Conservation (phyloP, 768 basidiomycete species). For the Cytidiella melzeri region DNA sequence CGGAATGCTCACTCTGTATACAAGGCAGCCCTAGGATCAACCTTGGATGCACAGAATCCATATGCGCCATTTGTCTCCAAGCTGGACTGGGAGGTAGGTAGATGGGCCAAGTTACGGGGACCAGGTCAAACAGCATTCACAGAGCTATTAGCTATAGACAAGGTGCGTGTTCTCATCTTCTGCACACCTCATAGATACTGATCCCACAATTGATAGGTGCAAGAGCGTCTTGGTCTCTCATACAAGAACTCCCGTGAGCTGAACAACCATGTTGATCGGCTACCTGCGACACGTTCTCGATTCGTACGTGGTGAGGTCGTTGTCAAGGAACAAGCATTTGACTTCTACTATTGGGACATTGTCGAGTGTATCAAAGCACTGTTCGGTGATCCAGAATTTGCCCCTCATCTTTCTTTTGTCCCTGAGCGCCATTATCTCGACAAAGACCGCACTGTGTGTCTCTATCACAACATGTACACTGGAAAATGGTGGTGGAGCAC, state of each 20-base stretch:
- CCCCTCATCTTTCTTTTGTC: too few relatives aligned
- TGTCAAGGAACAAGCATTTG: constrained; percentile 26
- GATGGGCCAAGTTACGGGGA: constrained; percentile 33
- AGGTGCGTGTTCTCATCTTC: constrained; percentile 23
- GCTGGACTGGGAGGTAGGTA: constrained; percentile 34
- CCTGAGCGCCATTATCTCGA: too few relatives aligned
- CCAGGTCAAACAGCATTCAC: constrained; percentile 30
- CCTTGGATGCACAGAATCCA: too few relatives aligned
- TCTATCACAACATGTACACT: too few relatives aligned
- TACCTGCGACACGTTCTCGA: constrained; percentile 21
- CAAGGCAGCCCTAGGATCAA: too few relatives aligned
- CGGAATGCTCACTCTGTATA: too few relatives aligned
- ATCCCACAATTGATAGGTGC: background rate
- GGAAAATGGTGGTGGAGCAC: constrained; percentile 21
- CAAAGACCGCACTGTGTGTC: too few relatives aligned
- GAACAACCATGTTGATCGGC: constrained; percentile 28
- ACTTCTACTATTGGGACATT: constrained; percentile 30
- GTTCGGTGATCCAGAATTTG: constrained; percentile 10
- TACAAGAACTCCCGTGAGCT: too few relatives aligned
- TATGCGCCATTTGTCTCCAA: constrained; percentile 31
- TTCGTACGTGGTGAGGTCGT: constrained; percentile 25
- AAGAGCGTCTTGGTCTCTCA: constrained; percentile 23
- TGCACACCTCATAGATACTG: background rate
- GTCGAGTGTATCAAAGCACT: constrained; percentile 28
- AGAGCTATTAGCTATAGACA: too few relatives aligned